Percentiles rank a stretch among this genome's conserved stretches.
Conservation (phyloP, 2,329 filamentous ascomycete genomes). For the Fonsecaea pugnacius region DNA sequence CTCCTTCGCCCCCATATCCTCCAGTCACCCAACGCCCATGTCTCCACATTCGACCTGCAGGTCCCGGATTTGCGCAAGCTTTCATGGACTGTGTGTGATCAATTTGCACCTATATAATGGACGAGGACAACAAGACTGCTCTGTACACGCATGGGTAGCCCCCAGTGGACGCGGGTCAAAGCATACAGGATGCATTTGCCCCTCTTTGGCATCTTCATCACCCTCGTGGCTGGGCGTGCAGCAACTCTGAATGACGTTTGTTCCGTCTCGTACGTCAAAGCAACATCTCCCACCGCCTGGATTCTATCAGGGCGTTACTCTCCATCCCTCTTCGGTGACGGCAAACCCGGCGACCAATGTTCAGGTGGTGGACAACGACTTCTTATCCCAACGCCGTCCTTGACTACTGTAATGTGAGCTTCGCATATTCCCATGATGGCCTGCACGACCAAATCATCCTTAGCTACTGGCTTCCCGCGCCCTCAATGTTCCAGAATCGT, state of each 20-base stretch:
- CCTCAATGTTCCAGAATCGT: constrained; percentile 51
- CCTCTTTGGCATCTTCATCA: not conserved
- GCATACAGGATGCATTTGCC: constrained; percentile 10
- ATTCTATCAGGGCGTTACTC: constrained; percentile 47
- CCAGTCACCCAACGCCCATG: not conserved
- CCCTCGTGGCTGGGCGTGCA: constrained; percentile 38
- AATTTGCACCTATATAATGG: not conserved
- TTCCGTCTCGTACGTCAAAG: constrained; percentile 50
- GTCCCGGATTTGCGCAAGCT: not conserved
- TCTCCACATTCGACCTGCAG: constrained; percentile 1
- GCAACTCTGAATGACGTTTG: constrained; percentile 49
- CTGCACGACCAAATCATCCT: constrained; percentile 45
- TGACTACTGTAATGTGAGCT: constrained; percentile 53
- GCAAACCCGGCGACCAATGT: constrained; percentile 48
- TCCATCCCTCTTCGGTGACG: constrained; percentile 50
- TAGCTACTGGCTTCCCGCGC: constrained; percentile 51
- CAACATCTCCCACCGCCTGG: constrained; percentile 50
- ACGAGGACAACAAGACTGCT: not conserved
- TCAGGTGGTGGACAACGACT: constrained; percentile 38
- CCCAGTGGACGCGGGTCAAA: not conserved
- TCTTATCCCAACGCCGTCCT: constrained; percentile 28
- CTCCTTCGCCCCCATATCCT: not conserved
- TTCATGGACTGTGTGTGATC: not conserved
- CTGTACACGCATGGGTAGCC: not conserved
- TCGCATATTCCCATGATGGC: constrained; percentile 53